These are phyloP conservation scores for Phytophthora crassamura DNA, from an alignment of 352 stramenopile genomes.

Conservation along the genomic window DNA sequence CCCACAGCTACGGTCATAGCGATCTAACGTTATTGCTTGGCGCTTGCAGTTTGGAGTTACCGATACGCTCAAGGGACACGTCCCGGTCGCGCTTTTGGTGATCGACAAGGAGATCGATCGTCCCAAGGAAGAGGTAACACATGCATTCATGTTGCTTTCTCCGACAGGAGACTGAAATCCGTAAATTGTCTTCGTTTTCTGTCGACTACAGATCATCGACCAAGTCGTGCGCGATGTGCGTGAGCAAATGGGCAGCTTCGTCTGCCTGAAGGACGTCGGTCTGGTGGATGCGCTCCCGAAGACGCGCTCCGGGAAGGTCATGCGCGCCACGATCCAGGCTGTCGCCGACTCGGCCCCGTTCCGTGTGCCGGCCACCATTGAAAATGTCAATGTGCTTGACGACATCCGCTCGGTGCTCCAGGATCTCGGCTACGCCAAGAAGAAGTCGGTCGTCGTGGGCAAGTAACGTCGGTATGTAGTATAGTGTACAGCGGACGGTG, in stretches of 20 bases:
- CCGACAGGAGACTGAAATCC: not conserved
- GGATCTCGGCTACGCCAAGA: slow-evolving; percentile 55
- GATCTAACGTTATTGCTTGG: slow-evolving; percentile 14
- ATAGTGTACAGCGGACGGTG: not conserved
- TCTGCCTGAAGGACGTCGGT: slow-evolving; percentile 54
- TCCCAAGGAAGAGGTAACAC: slow-evolving; percentile 39
- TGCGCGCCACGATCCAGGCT: slow-evolving; percentile 61
- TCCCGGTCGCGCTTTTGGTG: slow-evolving; percentile 53
- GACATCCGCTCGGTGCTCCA: slow-evolving; percentile 44
- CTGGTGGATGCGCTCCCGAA: slow-evolving; percentile 56
- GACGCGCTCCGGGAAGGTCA: slow-evolving; percentile 62
- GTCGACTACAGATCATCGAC: slow-evolving; percentile 33
- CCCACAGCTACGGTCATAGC: not conserved
- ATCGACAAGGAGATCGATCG: slow-evolving; percentile 50
- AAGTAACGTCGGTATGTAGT: slow-evolving; percentile 24
- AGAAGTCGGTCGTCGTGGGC: slow-evolving; percentile 33
- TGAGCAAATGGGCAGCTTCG: slow-evolving; percentile 60
- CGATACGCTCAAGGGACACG: slow-evolving; percentile 53
- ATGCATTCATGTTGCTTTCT: too few species aligned
- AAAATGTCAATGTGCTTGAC: slow-evolving; percentile 50
- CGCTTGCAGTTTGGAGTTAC: slow-evolving; percentile 47
- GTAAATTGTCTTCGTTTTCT: slow-evolving; percentile 8
- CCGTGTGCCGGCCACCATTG: slow-evolving; percentile 59
- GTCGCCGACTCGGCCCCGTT: slow-evolving; percentile 51
- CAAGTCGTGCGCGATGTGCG: slow-evolving; percentile 52